Percentiles rank a stretch among this genome's conserved stretches.
These are phyloP conservation scores for Schoenoplectus triqueter DNA, from an alignment of 202 grass and related monocot species.

Conservation along the genomic window DNA sequence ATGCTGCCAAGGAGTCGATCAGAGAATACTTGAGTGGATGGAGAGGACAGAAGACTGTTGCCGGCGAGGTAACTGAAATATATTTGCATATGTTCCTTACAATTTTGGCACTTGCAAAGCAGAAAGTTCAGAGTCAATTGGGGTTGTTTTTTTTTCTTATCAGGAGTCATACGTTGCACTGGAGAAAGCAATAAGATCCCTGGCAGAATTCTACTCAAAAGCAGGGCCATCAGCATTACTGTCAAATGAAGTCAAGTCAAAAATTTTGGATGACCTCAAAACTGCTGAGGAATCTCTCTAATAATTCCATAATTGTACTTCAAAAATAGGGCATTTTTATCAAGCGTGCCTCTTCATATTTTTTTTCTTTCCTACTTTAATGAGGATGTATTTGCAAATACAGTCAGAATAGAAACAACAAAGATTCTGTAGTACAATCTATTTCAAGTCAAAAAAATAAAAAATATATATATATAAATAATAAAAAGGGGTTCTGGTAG, in stretches of 20 bases:
- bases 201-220: conserved; percentile 83
- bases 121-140: neutral
- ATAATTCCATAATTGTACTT: neutral
- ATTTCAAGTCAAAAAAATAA: no score
- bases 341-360: neutral
- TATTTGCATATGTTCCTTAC: neutral
- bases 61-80: conserved; percentile 50
- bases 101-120: neutral
- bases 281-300: conserved; percentile 66
- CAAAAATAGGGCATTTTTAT: neutral
- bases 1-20: conserved; percentile 85
- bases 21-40: conserved; percentile 72
- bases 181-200: conserved; percentile 79
- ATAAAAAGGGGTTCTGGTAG: no score
- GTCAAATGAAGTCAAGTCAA: conserved; percentile 57
- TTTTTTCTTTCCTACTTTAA: neutral
- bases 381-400: neutral
- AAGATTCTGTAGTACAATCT: no score
- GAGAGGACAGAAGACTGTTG: conserved; percentile 67
- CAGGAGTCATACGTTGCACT: conserved; percentile 84
- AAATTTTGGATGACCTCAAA: conserved; percentile 75
- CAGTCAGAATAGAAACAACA: neutral
- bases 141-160: neutral
- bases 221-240: conserved; percentile 75
- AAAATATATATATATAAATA: no score